Conservation (phyloP, 2,329 filamentous ascomycete species). For the Hirsutella minnesotensis region DNA sequence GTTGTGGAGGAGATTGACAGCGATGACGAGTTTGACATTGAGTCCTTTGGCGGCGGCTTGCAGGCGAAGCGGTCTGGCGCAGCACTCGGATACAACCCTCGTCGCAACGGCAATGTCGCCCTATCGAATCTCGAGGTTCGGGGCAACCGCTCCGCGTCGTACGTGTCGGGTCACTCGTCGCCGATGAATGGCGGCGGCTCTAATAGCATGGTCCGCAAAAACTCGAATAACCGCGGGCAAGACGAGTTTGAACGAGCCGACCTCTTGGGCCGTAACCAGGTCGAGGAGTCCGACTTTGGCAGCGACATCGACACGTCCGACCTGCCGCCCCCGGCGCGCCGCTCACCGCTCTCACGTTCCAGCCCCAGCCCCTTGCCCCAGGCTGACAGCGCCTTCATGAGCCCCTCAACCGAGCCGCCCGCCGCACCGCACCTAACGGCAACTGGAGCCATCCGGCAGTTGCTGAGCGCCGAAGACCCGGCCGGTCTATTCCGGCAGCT, state of each 20-base stretch:
- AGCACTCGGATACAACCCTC: slow-evolving; percentile 67
- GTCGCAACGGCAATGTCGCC: slow-evolving; percentile 49
- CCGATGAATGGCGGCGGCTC: slow-evolving; percentile 31
- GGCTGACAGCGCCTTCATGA: slow-evolving; percentile 16
- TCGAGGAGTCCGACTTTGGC: slow-evolving; percentile 46
- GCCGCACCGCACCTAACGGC: slow-evolving; percentile 47
- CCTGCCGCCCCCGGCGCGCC: slow-evolving; percentile 47
- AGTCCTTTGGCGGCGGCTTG: slow-evolving; percentile 56
- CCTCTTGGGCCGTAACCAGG: slow-evolving; percentile 33
- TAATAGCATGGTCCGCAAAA: slow-evolving; percentile 40
- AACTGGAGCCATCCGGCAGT: slow-evolving; percentile 63
- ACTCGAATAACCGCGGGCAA: slow-evolving; percentile 24
- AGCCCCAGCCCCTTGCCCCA: slow-evolving; percentile 14
- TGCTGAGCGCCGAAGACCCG: slow-evolving; percentile 80
- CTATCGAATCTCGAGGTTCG: slow-evolving; percentile 36
- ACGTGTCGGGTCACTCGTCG: slow-evolving; percentile 42
- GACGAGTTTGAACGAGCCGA: slow-evolving; percentile 45
- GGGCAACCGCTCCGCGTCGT: slow-evolving; percentile 26
- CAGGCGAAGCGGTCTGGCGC: slow-evolving; percentile 72
- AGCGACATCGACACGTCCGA: slow-evolving; percentile 57
- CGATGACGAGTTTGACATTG: slow-evolving; percentile 97
- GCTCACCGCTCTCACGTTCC: slow-evolving; percentile 22
- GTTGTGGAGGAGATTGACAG: slow-evolving; percentile 96
- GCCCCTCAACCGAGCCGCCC: slow-evolving; percentile 17
- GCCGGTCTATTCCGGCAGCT: slow-evolving; percentile 82